Evolutionary conservation across 192 early-diverging fungal genomes (phyloP).

Genomic region (Gamsiella multidivaricata): DNA sequence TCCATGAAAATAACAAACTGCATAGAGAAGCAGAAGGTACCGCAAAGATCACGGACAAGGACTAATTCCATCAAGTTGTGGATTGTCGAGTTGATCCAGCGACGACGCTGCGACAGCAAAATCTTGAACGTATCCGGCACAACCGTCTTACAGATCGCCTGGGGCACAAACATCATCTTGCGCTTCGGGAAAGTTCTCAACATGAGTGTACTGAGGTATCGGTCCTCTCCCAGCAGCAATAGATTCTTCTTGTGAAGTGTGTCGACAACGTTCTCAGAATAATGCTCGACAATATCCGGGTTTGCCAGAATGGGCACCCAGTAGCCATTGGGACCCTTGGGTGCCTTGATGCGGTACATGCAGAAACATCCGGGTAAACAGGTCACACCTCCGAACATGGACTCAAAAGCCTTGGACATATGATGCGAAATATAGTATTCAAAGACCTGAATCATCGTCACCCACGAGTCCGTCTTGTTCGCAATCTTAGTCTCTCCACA

Average conservation of each 20-base stretch:
- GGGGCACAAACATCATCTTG: slow-evolving; percentile 86
- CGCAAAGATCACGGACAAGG: slow-evolving; percentile 89
- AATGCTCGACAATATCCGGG: slow-evolving; percentile 85
- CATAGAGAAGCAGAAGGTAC: slow-evolving; percentile 94
- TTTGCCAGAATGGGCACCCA: slow-evolving; percentile 85
- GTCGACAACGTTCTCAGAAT: slow-evolving; percentile 79
- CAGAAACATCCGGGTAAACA: slow-evolving; percentile 96
- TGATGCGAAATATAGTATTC: slow-evolving; percentile 98
- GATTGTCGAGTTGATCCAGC: slow-evolving; percentile 96
- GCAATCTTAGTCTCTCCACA: slow-evolving; percentile 97
- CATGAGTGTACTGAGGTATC: slow-evolving; percentile 86
- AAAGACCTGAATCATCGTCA: slow-evolving; percentile 95
- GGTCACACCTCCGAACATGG: slow-evolving; percentile 93
- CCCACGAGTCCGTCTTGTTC: slow-evolving; percentile 90
- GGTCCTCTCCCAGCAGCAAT: slow-evolving; percentile 84
- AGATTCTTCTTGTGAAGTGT: slow-evolving; percentile 87
- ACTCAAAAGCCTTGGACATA: slow-evolving; percentile 91
- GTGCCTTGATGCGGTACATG: slow-evolving; percentile 94
- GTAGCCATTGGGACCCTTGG: slow-evolving; percentile 68
- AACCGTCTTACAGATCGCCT: slow-evolving; percentile 82
- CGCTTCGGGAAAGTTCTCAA: slow-evolving; percentile 82
- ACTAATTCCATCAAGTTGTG: slow-evolving; percentile 92
- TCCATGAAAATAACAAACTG: slow-evolving; percentile 98
- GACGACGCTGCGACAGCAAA: slow-evolving; percentile 86
- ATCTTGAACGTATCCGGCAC: slow-evolving; percentile 83